Evolutionary conservation across 306 rosid species (phyloP).

Genomic region (Ormosia emarginata): DNA sequence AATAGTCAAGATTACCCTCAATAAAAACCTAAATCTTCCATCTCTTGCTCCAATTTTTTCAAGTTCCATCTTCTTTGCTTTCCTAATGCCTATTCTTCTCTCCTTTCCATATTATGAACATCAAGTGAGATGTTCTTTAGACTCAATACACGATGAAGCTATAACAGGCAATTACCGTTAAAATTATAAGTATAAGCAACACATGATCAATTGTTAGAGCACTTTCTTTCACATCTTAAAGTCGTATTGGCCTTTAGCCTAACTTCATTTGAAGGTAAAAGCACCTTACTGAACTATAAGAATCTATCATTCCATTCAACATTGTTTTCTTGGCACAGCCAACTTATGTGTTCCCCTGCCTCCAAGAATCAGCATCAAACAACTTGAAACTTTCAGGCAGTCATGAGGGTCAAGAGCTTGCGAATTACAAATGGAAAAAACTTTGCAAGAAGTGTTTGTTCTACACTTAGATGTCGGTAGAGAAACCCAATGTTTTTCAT

Average conservation of each 20-base stretch:
- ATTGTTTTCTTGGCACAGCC: constrained; percentile 7
- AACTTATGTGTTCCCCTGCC: not conserved
- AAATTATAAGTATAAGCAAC: no score
- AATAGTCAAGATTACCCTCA: no score
- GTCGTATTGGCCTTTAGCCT: no score
- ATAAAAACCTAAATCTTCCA: no score
- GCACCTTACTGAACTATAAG: not conserved
- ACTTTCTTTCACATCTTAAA: not conserved
- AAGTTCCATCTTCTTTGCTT: no score
- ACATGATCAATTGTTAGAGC: no score
- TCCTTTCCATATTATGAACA: no score
- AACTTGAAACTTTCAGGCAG: not conserved
- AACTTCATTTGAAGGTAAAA: not conserved
- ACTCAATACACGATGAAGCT: no score
- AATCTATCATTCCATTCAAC: not conserved
- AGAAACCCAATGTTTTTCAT: not conserved
- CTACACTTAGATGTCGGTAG: not conserved
- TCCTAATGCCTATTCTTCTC: no score
- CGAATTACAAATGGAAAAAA: constrained; percentile 14
- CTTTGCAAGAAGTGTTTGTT: not conserved
- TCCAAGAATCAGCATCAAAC: not conserved
- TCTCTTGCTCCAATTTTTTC: no score
- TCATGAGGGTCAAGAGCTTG: not conserved
- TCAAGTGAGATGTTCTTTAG: no score
- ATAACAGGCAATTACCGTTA: no score